Percentiles rank a stretch among this genome's conserved stretches.
Evolutionary conservation across 345 rosid species (phyloP).

Genomic region (Isatis tinctoria): DNA sequence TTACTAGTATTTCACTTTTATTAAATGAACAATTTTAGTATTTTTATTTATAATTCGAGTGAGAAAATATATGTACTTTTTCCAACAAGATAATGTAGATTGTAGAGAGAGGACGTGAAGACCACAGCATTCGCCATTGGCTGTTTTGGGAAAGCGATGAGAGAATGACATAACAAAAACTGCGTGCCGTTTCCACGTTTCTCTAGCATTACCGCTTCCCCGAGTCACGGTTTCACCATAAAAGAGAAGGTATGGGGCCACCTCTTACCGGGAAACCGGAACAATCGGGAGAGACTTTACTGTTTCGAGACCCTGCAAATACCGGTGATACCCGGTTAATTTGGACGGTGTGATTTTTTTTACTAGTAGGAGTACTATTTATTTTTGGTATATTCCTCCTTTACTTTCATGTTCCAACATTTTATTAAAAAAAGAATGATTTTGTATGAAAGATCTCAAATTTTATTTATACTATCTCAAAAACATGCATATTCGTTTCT

Average conservation of each 20-base stretch:
- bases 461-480: background rate
- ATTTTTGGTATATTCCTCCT: background rate
- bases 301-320: background rate
- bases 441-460: background rate
- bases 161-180: slow-evolving; percentile 19
- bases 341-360: background rate
- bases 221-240: slow-evolving; percentile 6
- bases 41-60: background rate
- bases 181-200: slow-evolving; percentile 28
- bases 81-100: slow-evolving; percentile 26
- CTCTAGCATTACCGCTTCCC: background rate
- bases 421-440: background rate
- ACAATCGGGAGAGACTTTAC: background rate
- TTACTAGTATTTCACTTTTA: too few species aligned
- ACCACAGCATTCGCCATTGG: slow-evolving; percentile 28
- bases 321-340: background rate
- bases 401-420: background rate
- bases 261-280: background rate
- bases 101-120: slow-evolving; percentile 35
- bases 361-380: too few species aligned
- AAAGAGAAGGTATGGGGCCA: background rate
- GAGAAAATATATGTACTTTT: background rate
- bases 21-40: background rate
- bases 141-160: slow-evolving; percentile 24
- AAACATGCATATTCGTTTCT: background rate